Evolutionary conservation across 2,329 filamentous ascomycete genomes (phyloP), one percentile per base, ranked within the genome.

Genomic region (Phialophora tarda): DNA sequence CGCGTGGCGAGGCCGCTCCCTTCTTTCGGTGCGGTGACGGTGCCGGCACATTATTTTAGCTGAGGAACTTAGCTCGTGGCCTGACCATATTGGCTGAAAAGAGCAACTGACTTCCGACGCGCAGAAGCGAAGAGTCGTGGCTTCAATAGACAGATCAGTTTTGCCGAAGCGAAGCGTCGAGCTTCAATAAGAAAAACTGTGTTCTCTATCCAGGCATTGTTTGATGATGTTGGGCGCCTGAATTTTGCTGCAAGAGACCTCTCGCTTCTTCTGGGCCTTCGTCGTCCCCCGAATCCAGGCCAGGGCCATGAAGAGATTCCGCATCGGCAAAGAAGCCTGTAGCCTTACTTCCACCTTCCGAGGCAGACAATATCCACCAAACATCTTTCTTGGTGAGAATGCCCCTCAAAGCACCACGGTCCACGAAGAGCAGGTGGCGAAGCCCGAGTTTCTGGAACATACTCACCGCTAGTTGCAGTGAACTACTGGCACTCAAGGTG

Each of bases 381-480:
- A 96, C 89, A 79, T 99, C 95, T 82, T 99, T 99, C 82, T 98
- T 98, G 23, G 95, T 99, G 72, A 98, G 81, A 56, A 99, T 78
- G 0, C 95, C 95, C 77, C 92, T 89, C 47, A 99, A 80, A 58
- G 87, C 86, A 23, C 95, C 95, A 57, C 89, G 86, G 71, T 97
- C 91, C 47, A 87, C 88, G 76, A 98, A 96, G 2, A 98, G 81
- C 4, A 99, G 87, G 79, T 98, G 97, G 59, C 94, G 86, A 68
- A 99, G 80, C 23, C 95, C 95, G 8, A 99, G 86, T 76, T 94
- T 94, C 81, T 97, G 93, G 79, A 99, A 98, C 85, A 99, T 96
- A 64, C 86, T 89, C 26, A 96, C 89, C 3, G 91, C 92, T n/a
- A 98, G 85, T 75, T 93, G 89, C 67, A 99, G 87, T 66, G 85